Evolutionary conservation across 495 filamentous ascomycete genomes (phyloP).

Genomic region (Oleoguttula mirabilis): DNA sequence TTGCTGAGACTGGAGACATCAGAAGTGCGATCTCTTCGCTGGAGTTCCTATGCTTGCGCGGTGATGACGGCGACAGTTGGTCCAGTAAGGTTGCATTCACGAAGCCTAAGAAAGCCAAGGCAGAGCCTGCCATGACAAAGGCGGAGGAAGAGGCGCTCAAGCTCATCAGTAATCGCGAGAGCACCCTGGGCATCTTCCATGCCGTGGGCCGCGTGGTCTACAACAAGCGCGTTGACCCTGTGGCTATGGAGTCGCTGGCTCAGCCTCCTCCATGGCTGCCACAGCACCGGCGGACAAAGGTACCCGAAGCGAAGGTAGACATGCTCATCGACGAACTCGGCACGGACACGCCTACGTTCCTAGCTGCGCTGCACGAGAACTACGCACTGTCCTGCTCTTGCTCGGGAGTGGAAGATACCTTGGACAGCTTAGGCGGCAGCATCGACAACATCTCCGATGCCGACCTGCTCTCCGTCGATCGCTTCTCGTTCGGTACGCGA

Average conservation of each 20-base stretch:
- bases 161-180: conserved; percentile 70
- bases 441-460: conserved; percentile 77
- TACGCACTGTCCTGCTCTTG: conserved; percentile 62
- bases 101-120: conserved; percentile 47
- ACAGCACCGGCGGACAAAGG: conserved; percentile 48
- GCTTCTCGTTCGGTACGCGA: conserved; percentile 32
- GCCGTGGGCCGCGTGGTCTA: conserved; percentile 90
- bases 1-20: conserved; percentile 80
- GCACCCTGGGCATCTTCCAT: conserved; percentile 85
- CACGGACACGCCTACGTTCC: conserved; percentile 77
- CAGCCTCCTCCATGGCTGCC: conserved; percentile 53
- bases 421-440: conserved; percentile 61
- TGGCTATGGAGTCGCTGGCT: conserved; percentile 13
- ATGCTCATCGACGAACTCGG: conserved; percentile 77
- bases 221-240: conserved; percentile 60
- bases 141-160: conserved; percentile 62
- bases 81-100: conserved; percentile 51
- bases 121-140: conserved; percentile 46
- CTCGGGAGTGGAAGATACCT: conserved; percentile 39
- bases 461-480: conserved; percentile 57
- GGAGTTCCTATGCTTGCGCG: conserved; percentile 77
- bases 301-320: conserved; percentile 59
- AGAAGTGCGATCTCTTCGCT: conserved; percentile 80
- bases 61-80: conserved; percentile 52
- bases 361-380: conserved; percentile 91